Evolutionary conservation across 352 stramenopile genomes (phyloP), one percentile per base, ranked within the genome.

Genomic region (Globisporangium okanoganense): DNA sequence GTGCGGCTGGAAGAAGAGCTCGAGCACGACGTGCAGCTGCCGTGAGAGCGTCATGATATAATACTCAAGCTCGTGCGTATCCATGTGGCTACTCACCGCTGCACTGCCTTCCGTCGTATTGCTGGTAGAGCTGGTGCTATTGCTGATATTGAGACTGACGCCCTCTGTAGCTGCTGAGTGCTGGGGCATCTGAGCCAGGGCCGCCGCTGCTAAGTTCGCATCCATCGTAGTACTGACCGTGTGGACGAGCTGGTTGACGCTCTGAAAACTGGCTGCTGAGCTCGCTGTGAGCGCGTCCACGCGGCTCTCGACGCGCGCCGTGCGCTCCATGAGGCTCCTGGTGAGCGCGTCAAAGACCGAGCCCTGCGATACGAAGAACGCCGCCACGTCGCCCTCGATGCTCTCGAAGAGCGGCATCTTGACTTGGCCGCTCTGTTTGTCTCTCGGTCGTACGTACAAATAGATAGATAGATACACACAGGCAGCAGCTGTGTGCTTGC

Each of bases 361-460:
- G 36, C 80, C 80, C 43, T 90, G 78, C n/a, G 80, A 78, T 20
- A 90, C 78, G 35, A 88, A 86, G 75, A 87, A 87, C 58, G 72
- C 69, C 27, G 80, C 68, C 29, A 87, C 66, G 51, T 90, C 78
- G 48, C 65, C 65, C 68, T 90, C 80, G 40, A 90, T 73, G 36
- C 65, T 65, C 47, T 88, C 80, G 62, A 90, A 90, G 33, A 90
- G 73, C 72, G 80, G 69, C 78, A 90, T 88, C 52, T 24, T 38
- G 7, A 8, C 7, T n/a, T n/a, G n/a, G n/a, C n/a, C n/a, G 4
- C 13, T 45, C 25, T 29, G 31, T 18, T 13, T 52, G 12, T 29
- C n/a, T 24, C 9, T 40, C 35, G 35, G 35, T 12, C 35, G 35
- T 33, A 36, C n/a, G 18, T 27, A 6, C 29, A 33, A n/a, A n/a